These are phyloP conservation scores for Paxillus ammoniavirescens DNA, from an alignment of 768 basidiomycete genomes.

Conservation along the genomic window DNA sequence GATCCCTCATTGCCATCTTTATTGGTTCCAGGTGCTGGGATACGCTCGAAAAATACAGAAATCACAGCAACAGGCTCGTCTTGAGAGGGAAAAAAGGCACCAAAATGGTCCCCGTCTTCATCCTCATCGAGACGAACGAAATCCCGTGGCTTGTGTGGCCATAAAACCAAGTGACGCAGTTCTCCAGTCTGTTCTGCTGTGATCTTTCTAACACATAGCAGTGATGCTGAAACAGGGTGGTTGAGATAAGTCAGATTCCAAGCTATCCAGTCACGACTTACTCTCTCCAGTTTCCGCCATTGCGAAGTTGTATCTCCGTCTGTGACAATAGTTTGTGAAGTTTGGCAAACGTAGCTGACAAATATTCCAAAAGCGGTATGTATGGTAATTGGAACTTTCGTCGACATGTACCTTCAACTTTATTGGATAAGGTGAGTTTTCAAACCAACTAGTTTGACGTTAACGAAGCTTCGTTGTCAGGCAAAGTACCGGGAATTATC, in stretches of 20 bases:
- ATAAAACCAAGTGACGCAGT: slow-evolving; percentile 57
- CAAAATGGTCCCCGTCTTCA: slow-evolving; percentile 48
- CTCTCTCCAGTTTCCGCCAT: slow-evolving; percentile 3
- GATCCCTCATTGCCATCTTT: background rate
- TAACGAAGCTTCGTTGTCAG: background rate
- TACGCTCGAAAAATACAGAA: slow-evolving; percentile 50
- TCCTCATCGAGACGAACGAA: slow-evolving; percentile 55
- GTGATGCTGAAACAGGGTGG: slow-evolving; percentile 8
- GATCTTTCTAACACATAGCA: slow-evolving; percentile 32
- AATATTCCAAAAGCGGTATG: background rate
- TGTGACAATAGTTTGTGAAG: background rate
- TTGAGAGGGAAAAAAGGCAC: slow-evolving; percentile 45
- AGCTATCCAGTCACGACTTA: slow-evolving; percentile 6
- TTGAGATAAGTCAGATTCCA: background rate
- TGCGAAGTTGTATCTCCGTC: background rate
- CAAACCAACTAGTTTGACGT: background rate
- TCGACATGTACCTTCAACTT: background rate
- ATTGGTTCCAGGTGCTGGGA: slow-evolving; percentile 22
- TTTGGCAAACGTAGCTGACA: background rate
- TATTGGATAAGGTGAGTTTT: background rate
- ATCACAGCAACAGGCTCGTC: slow-evolving; percentile 49
- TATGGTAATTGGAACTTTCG: background rate
- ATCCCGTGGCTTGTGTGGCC: slow-evolving; percentile 49
- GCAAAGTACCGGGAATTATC: background rate
- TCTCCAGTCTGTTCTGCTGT: slow-evolving; percentile 42